These are phyloP conservation scores for Pythium guiyangense DNA, from an alignment of 352 stramenopile genomes.

Conservation along the genomic window DNA sequence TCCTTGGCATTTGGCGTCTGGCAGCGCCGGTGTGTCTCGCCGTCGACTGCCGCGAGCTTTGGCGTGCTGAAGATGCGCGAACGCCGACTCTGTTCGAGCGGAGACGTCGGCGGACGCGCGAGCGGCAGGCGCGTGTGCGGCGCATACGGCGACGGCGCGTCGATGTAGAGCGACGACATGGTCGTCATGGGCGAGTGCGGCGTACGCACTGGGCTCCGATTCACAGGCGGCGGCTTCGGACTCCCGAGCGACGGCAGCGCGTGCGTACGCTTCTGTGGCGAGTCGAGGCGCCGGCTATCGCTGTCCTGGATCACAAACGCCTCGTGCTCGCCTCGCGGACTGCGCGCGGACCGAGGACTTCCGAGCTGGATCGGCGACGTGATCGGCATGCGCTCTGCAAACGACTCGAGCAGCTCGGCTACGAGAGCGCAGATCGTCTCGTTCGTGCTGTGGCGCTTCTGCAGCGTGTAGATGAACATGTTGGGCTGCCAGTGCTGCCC, in stretches of 20 bases:
- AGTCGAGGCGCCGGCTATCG: background rate
- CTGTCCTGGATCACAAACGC: slow-evolving; percentile 4
- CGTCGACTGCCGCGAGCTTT: slow-evolving; percentile 48
- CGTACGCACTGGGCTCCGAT: slow-evolving; percentile 15
- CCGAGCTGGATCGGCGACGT: slow-evolving; percentile 41
- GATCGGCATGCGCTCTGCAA: slow-evolving; percentile 55
- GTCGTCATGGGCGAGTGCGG: slow-evolving; percentile 52
- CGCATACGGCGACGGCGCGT: slow-evolving; percentile 47
- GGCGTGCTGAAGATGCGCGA: slow-evolving; percentile 61
- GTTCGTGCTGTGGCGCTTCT: slow-evolving; percentile 63
- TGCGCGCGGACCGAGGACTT: slow-evolving; percentile 6
- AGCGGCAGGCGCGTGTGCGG: slow-evolving; percentile 34
- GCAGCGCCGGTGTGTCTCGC: slow-evolving; percentile 39
- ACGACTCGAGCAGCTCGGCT: slow-evolving; percentile 31
- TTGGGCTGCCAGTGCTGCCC: slow-evolving; percentile 71
- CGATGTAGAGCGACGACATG: slow-evolving; percentile 51
- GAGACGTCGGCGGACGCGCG: slow-evolving; percentile 35
- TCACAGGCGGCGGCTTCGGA: slow-evolving; percentile 3
- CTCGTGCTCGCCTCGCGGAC: slow-evolving; percentile 1
- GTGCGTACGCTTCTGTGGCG: slow-evolving; percentile 8
- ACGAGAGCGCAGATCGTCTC: slow-evolving; percentile 35
- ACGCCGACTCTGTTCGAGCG: slow-evolving; percentile 35
- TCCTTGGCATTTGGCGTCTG: slow-evolving; percentile 42
- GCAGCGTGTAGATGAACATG: slow-evolving; percentile 75
- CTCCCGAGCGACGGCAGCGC: slow-evolving; percentile 32